These are phyloP conservation scores for Pseudocercospora pini-densiflorae DNA, from an alignment of 2,329 filamentous ascomycete species.

Conservation along the genomic window DNA sequence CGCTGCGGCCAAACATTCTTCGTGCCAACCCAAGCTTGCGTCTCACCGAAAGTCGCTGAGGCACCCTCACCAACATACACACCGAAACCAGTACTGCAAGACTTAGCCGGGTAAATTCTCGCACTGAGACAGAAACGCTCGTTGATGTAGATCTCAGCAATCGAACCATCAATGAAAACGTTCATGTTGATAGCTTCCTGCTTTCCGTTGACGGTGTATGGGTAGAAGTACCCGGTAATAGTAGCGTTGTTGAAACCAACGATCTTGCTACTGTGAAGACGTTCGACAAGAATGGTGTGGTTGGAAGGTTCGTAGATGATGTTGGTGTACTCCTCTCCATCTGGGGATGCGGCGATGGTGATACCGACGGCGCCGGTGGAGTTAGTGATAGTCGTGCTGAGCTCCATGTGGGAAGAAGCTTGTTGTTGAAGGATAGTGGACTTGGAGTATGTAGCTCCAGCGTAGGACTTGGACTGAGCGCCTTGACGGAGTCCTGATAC, in stretches of 20 bases:
- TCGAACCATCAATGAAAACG: conserved; percentile 53
- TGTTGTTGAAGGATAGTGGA: conserved; percentile 36
- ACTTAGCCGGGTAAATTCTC: conserved; percentile 51
- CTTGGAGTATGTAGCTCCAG: conserved; percentile 33
- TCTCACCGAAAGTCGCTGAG: conserved; percentile 41
- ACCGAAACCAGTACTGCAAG: conserved; percentile 50
- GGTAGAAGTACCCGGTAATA: conserved; percentile 52
- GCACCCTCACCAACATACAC: conserved; percentile 47
- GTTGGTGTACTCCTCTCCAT: conserved; percentile 49
- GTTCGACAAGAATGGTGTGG: conserved; percentile 52
- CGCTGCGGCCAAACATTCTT: conserved; percentile 48
- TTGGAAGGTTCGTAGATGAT: conserved; percentile 53
- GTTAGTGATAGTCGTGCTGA: conserved; percentile 44
- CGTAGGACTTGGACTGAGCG: conserved; percentile 32
- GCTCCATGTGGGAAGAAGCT: conserved; percentile 46
- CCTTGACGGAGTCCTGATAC: conserved; percentile 45
- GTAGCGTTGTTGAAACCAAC: conserved; percentile 49
- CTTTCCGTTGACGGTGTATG: conserved; percentile 43
- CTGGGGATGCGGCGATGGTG: conserved; percentile 48
- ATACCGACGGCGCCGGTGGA: conserved; percentile 48
- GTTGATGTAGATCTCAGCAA: conserved; percentile 54
- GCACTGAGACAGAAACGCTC: conserved; percentile 48
- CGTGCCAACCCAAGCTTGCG: conserved; percentile 47
- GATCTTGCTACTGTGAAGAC: conserved; percentile 49
- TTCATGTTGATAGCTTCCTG: conserved; percentile 48